phyloP scores from a whole-genome alignment of 352 stramenopile species.

The Pythium rishiriense region DNA sequence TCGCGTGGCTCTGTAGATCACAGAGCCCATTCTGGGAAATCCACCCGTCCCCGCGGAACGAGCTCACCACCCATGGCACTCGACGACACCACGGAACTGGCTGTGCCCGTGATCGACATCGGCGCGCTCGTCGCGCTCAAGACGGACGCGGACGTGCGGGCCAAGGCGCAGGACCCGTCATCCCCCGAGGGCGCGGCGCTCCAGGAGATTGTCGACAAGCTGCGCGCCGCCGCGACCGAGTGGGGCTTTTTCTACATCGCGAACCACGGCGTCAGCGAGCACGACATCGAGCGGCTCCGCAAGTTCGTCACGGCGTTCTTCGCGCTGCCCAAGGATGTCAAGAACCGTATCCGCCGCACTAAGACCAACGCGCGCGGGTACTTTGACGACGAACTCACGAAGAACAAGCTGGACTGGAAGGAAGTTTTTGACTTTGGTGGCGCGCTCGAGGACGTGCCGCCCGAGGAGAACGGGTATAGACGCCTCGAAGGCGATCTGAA shows the following conservation, averaged over 20 bases:
- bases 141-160: background rate
- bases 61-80: no score
- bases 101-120: conserved; percentile 5
- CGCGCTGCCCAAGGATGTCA: conserved; percentile 54
- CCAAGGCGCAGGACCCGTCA: background rate
- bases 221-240: conserved; percentile 56
- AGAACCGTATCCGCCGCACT: conserved; percentile 56
- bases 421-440: conserved; percentile 76
- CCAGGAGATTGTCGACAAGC: conserved; percentile 38
- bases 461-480: conserved; percentile 46
- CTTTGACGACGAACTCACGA: conserved; percentile 94
- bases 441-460: conserved; percentile 36
- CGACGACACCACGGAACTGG: background rate
- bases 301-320: conserved; percentile 80
- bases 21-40: no score
- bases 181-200: conserved; percentile 14
- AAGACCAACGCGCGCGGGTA: conserved; percentile 87
- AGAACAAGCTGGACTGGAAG: conserved; percentile 94
- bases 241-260: conserved; percentile 94
- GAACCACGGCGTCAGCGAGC: conserved; percentile 65
- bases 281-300: conserved; percentile 67
- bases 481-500: conserved; percentile 85
- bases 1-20: no score
- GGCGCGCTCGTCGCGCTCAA: background rate
- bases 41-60: no score